phyloP scores from a whole-genome alignment of 257 asterid genomes.

The Solanum sejunctum region DNA sequence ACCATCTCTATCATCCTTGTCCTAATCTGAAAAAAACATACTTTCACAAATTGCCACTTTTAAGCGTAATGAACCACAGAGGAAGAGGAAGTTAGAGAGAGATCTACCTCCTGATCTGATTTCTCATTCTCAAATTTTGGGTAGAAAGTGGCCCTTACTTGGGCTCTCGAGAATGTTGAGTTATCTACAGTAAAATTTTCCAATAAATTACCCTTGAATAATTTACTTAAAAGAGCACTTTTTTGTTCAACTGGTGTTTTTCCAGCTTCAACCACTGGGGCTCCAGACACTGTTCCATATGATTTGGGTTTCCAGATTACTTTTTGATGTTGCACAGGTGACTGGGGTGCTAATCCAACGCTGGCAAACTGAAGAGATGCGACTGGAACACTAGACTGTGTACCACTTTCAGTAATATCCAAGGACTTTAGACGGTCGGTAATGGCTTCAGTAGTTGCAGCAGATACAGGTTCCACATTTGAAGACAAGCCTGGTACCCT shows the following conservation, averaged over 20 bases:
- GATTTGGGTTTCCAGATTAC: conserved; percentile 56
- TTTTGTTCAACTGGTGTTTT: conserved; percentile 27
- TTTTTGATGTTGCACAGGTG: conserved; percentile 29
- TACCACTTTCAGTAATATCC: conserved; percentile 39
- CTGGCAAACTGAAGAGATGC: conserved; percentile 30
- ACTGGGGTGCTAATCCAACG: conserved; percentile 18
- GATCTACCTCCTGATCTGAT: conserved; percentile 82
- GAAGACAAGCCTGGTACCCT: conserved; percentile 16
- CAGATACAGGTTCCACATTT: conserved; percentile 18
- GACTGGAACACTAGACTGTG: conserved; percentile 21
- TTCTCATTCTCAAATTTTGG: conserved; percentile 98
- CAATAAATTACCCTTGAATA: conserved; percentile 42
- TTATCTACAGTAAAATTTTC: conserved; percentile 64
- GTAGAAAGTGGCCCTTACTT: conserved; percentile 90
- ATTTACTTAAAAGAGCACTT: conserved; percentile 34
- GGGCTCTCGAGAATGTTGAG: conserved; percentile 53
- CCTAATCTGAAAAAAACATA: conserved; percentile 43
- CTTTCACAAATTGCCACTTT: not conserved
- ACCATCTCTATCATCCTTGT: conserved; percentile 89
- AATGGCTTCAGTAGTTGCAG: conserved; percentile 29
- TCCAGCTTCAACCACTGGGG: conserved; percentile 10
- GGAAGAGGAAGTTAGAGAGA: not conserved
- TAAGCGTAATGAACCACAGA: not conserved
- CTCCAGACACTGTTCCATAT: conserved; percentile 47
- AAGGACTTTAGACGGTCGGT: conserved; percentile 22